Percentiles rank a stretch among this genome's conserved stretches.
phyloP scores from a whole-genome alignment of 202 grass and related monocot species.

The Zoysia matrella region DNA sequence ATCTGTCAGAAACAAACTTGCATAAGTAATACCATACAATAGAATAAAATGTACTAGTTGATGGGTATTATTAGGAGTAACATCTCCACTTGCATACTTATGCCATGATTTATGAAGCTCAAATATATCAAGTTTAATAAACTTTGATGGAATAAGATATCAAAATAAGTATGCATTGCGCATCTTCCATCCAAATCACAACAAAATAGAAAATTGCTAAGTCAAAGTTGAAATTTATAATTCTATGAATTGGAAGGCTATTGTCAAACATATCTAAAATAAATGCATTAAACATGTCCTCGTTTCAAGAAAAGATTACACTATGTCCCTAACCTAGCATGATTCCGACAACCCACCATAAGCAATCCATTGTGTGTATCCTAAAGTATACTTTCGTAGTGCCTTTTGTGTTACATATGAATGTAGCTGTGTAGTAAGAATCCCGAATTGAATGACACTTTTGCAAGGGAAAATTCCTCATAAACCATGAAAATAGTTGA shows the following conservation, averaged over 20 bases:
- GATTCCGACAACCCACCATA: background rate
- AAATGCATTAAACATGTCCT: background rate
- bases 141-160: background rate
- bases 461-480: background rate
- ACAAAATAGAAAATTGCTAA: background rate
- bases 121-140: slow-evolving; percentile 21
- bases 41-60: background rate
- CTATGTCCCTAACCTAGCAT: background rate
- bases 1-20: slow-evolving; percentile 67
- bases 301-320: background rate
- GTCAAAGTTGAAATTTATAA: background rate
- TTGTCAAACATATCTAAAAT: background rate
- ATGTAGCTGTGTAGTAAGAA: background rate
- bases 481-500: too few species aligned
- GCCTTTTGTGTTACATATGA: slow-evolving; percentile 16
- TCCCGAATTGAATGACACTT: background rate
- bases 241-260: background rate
- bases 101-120: slow-evolving; percentile 3
- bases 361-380: background rate
- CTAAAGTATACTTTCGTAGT: background rate
- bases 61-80: slow-evolving; percentile 7
- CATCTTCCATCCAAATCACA: background rate
- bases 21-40: slow-evolving; percentile 28
- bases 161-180: background rate
- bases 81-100: background rate